Evolutionary conservation across 164 flowering plant species (phyloP).

Genomic region (Stephania japonica): DNA sequence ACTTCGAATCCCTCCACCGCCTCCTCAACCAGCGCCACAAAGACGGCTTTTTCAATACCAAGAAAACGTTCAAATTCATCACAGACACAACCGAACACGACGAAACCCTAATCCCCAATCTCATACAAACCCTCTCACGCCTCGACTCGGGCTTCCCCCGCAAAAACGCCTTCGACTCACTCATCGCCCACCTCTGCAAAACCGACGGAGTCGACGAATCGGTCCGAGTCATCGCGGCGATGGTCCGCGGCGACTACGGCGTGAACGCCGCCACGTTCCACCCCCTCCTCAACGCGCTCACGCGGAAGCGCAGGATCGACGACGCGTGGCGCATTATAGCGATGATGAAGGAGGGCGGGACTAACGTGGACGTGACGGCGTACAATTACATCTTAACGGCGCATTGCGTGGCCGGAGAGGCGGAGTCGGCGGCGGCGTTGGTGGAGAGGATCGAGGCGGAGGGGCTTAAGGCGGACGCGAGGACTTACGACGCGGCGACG

Average conservation of each 20-base stretch:
- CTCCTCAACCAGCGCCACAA: slow-evolving; percentile 42
- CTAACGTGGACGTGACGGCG: slow-evolving; percentile 34
- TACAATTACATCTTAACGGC: slow-evolving; percentile 42
- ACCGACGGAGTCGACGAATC: slow-evolving; percentile 27
- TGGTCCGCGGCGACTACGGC: slow-evolving; percentile 25
- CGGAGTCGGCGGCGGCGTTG: slow-evolving; percentile 26
- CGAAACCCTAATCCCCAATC: slow-evolving; percentile 26
- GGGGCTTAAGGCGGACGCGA: slow-evolving; percentile 35
- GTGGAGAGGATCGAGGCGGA: slow-evolving; percentile 31
- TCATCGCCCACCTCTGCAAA: slow-evolving; percentile 39
- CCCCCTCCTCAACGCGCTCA: slow-evolving; percentile 41
- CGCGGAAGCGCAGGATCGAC: slow-evolving; percentile 27
- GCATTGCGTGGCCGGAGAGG: slow-evolving; percentile 33
- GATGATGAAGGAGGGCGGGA: slow-evolving; percentile 27
- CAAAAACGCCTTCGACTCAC: slow-evolving; percentile 43
- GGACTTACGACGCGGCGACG: slow-evolving; percentile 63
- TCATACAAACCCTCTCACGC: slow-evolving; percentile 25
- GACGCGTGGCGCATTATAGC: slow-evolving; percentile 38
- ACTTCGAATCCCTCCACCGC: slow-evolving; percentile 32
- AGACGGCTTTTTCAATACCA: slow-evolving; percentile 49
- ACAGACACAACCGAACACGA: slow-evolving; percentile 22
- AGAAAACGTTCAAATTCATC: slow-evolving; percentile 53
- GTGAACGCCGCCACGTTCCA: slow-evolving; percentile 32
- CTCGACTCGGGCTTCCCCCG: slow-evolving; percentile 35
- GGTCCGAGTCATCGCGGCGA: slow-evolving; percentile 28